phyloP scores from a whole-genome alignment of 805 yeast species.

The Grigorovia transvaalensis region DNA sequence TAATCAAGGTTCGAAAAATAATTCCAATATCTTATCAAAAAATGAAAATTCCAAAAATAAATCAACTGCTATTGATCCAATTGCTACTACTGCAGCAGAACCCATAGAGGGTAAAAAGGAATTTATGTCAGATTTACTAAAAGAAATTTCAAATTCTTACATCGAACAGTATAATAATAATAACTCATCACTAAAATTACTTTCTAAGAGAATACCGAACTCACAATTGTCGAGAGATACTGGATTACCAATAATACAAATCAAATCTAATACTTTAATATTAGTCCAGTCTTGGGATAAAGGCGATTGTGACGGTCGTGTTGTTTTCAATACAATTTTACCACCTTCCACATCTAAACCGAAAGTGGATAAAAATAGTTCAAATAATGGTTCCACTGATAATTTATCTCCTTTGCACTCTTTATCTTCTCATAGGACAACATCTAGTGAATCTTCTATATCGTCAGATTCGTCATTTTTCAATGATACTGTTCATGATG shows the following conservation, averaged over 20 bases:
- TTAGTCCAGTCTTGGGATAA: slow-evolving; percentile 25
- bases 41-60: background rate
- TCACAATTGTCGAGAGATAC: slow-evolving; percentile 18
- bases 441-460: background rate
- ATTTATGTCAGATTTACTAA: slow-evolving; percentile 20
- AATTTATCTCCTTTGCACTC: background rate
- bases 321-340: slow-evolving; percentile 21
- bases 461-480: background rate
- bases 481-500: background rate
- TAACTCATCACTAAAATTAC: slow-evolving; percentile 18
- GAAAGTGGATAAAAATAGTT: background rate
- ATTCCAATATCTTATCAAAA: background rate
- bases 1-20: background rate
- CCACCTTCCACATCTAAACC: slow-evolving; percentile 15
- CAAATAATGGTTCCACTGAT: background rate
- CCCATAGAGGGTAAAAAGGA: slow-evolving; percentile 3
- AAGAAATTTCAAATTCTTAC: slow-evolving; percentile 18
- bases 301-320: slow-evolving; percentile 25
- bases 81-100: background rate
- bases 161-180: slow-evolving; percentile 14
- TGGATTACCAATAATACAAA: slow-evolving; percentile 19
- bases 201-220: slow-evolving; percentile 20
- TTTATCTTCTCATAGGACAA: background rate
- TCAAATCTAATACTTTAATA: slow-evolving; percentile 18
- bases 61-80: background rate